Percentiles rank a stretch among this genome's conserved stretches.
These are phyloP conservation scores for Phaeosphaeria sp. DNA, from an alignment of 2,329 filamentous ascomycete genomes.

Conservation along the genomic window DNA sequence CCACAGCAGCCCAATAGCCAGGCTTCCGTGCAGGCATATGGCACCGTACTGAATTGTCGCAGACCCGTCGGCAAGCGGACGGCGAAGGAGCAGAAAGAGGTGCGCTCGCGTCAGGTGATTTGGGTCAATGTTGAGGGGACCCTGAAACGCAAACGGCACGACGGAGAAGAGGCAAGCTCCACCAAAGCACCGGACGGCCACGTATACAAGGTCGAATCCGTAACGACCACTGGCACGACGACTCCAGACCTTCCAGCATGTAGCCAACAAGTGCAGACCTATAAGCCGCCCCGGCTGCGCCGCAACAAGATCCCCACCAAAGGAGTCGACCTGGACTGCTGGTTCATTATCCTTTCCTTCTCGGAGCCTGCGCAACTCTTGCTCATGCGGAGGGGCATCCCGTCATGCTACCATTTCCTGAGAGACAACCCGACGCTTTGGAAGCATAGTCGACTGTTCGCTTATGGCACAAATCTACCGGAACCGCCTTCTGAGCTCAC, in stretches of 20 bases:
- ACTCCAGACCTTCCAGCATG: constrained; percentile 18
- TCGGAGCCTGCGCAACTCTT: constrained; percentile 44
- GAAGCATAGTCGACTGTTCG: constrained; percentile 45
- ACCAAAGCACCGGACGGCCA: constrained; percentile 2
- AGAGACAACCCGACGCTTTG: constrained; percentile 46
- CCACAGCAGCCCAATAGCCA: constrained; percentile 41
- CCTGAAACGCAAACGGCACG: constrained; percentile 35
- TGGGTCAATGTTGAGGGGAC: constrained; percentile 35
- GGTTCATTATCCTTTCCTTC: constrained; percentile 46
- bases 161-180: constrained; percentile 12
- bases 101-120: constrained; percentile 38
- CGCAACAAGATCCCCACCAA: constrained; percentile 35
- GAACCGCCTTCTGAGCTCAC: constrained; percentile 44
- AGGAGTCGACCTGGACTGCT: constrained; percentile 40
- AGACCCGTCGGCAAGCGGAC: constrained; percentile 36
- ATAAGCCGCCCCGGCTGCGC: constrained; percentile 36
- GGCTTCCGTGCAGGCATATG: constrained; percentile 37
- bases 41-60: constrained; percentile 44
- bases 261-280: constrained; percentile 28
- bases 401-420: constrained; percentile 44
- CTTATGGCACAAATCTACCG: constrained; percentile 42
- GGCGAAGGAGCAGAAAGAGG: constrained; percentile 29
- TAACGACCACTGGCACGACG: constrained; percentile 3
- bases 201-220: constrained; percentile 10
- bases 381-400: constrained; percentile 43